Evolutionary conservation across 1,139 yeast species (phyloP), one percentile per base, ranked within the genome.

Genomic region (Debaryomyces udenii): DNA sequence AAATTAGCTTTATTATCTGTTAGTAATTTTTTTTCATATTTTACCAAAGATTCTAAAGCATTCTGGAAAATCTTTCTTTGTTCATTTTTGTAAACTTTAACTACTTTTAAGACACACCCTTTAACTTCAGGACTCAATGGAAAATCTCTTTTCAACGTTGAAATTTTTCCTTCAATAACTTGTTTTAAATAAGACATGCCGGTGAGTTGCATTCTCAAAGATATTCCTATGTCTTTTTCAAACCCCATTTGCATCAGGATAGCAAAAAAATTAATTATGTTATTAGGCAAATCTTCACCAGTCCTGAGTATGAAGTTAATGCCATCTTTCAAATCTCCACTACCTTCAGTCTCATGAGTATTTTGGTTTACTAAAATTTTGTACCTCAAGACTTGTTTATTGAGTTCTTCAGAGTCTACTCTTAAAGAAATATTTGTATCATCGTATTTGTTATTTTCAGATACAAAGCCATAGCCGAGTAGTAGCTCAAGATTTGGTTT

Each of bases 161-260:
- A n/a, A 9, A 44, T 27, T 35, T 44, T 41, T n/a, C 30, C 35
- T 16, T 39, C 41, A 11, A 44, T 11, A 15, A 37, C 28, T 22
- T 33, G 30, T 28, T 27, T 39, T 27, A 44, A 34, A 32, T 39
- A 35, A 10, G 30, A 10, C 9, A 39, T 27, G 6, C 39, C 44
- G n/a, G 41, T 40, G 10, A 44, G 36, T 20, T 27, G 30, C 47
- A 44, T 44, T 17, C 47, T 32, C 27, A 44, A 30, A 16, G 47
- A 35, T 14, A 44, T 39, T 27, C 43, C 43, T n/a, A 26, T 20
- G 6, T 30, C 27, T 15, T 24, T 29, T 24, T 44, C 47, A 33
- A 41, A 44, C 16, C 24, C 27, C 29, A 44, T 16, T 18, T 38
- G 47, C 28, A 22, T 26, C 15, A 44, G 33, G 28, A 35, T 32